Evolutionary conservation across 139 green algal species (phyloP).

Genomic region (Dunaliella sp.): DNA sequence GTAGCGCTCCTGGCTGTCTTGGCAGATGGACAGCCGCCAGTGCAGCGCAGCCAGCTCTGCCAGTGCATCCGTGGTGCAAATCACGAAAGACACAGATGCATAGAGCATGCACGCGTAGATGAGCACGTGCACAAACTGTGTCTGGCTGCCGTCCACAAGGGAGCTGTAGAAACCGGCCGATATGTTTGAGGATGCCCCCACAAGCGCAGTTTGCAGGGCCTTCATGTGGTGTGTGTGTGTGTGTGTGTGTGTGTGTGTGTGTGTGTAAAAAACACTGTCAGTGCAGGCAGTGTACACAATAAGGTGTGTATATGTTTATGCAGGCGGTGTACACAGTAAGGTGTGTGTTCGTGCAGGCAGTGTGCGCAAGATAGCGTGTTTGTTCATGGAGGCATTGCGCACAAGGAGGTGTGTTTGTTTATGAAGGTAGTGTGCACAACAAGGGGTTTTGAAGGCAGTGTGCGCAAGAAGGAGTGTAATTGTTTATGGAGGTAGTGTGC

Average conservation of each 20-base stretch:
- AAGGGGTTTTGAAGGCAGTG: neutral
- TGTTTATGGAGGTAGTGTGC: no score
- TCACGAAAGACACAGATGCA: neutral
- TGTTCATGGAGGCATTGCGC: neutral
- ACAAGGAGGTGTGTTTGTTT: neutral
- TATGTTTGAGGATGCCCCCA: neutral
- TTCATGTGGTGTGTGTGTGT: neutral
- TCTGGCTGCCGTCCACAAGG: neutral
- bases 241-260: neutral
- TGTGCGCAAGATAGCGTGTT: neutral
- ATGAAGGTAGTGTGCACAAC: neutral
- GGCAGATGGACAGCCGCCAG: neutral
- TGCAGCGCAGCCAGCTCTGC: neutral
- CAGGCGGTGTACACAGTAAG: neutral
- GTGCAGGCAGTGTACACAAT: neutral
- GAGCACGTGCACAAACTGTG: neutral
- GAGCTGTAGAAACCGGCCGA: neutral
- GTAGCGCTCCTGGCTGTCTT: neutral
- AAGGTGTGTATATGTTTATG: neutral
- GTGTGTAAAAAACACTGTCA: neutral
- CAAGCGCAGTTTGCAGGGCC: neutral
- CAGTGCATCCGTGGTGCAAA: neutral
- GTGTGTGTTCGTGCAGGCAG: neutral
- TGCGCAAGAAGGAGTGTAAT: no score
- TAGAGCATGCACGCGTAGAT: neutral